Base-by-base conservation (phyloP, 2,329 filamentous ascomycete genomes). In the Diaporthe capsici region DNA sequence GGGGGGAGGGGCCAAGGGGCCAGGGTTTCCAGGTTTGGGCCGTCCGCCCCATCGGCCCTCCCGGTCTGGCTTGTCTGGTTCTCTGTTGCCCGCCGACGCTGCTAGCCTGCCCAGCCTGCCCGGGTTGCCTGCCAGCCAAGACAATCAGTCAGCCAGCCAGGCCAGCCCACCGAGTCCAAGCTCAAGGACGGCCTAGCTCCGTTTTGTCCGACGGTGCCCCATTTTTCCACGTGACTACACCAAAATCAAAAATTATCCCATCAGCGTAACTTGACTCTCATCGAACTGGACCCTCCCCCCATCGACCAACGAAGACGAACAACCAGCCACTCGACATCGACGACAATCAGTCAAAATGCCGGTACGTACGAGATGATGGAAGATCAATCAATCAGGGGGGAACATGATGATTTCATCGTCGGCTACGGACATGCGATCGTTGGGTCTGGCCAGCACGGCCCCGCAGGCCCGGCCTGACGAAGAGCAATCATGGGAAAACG, bases 341-440 rank as follows among this genome's bases (percentile, higher is more conserved):
- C 82, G 80, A 82, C 79, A 81, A 81, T 81, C 80, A 80, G 81
- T 82, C 82, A 84, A 84, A 81, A 84, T 84, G 83, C 83, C 83
- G 82, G 83, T 84, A 84, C 74, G 83, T 84, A 78, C 31, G 53
- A 53, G 25, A 49, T 44, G 20, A 37, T 37, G 63, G 65, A 37
- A 20, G 20, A 39, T 22, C 34, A 28, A 15, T 8, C 25, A 28
- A 15, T 8, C 25, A 28, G 15, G 8, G 44, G 28, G 47, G 53
- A 71, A 22, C 15, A 10, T 31, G 25, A 60, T 71, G 31, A 49
- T 60, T 2, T 53, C 37, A 15, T 37, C 22, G 31, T n/a, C n/a
- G 25, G 5, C 15, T 25, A 28, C 37, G 65, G 17, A 22, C n/a
- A 55, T 55, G 34, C 65, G 20, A 39, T 13, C 42, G 47, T 7